Conservation (phyloP, 2,329 filamentous ascomycete genomes). For the Colletotrichum eremochloae region DNA sequence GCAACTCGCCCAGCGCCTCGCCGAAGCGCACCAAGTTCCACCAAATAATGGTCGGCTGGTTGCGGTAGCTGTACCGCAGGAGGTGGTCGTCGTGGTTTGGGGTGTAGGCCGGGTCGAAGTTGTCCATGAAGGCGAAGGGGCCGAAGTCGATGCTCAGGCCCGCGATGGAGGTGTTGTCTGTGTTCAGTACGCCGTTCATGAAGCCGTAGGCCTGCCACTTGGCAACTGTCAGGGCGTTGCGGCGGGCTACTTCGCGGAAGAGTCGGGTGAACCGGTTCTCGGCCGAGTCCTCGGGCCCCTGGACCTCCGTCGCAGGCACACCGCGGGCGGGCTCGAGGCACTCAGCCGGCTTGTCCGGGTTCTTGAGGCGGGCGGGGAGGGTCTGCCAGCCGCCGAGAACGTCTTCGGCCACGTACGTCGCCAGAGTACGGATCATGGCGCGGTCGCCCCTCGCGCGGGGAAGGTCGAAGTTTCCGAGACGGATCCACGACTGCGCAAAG, state of each 20-base stretch:
- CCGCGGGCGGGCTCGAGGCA: constrained; percentile 62
- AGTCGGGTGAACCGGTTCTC: constrained; percentile 91
- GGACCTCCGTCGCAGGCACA: constrained; percentile 68
- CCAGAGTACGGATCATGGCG: constrained; percentile 77
- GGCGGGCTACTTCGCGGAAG: constrained; percentile 87
- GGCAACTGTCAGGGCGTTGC: constrained; percentile 90
- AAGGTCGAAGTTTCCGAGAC: constrained; percentile 97
- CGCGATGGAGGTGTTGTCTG: constrained; percentile 93
- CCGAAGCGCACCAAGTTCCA: constrained; percentile 96
- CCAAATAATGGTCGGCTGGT: constrained; percentile 97
- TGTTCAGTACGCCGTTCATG: constrained; percentile 98
- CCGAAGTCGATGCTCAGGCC: constrained; percentile 95
- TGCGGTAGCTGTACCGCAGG: constrained; percentile 90
- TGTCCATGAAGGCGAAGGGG: constrained; percentile 97
- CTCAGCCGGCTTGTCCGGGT: constrained; percentile 63
- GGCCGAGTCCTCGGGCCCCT: constrained; percentile 76
- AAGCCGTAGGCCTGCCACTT: constrained; percentile 99
- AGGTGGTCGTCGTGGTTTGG: constrained; percentile 95
- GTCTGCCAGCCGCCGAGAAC: constrained; percentile 90
- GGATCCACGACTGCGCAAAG: constrained; percentile 91
- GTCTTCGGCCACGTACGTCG: constrained; percentile 88
- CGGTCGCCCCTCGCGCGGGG: constrained; percentile 85
- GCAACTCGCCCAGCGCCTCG: constrained; percentile 88
- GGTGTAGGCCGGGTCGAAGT: constrained; percentile 94
- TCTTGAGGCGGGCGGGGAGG: constrained; percentile 73